These are phyloP conservation scores for Symbiodinium pilosum DNA, from an alignment of 73 alveolate genomes.

Conservation along the genomic window DNA sequence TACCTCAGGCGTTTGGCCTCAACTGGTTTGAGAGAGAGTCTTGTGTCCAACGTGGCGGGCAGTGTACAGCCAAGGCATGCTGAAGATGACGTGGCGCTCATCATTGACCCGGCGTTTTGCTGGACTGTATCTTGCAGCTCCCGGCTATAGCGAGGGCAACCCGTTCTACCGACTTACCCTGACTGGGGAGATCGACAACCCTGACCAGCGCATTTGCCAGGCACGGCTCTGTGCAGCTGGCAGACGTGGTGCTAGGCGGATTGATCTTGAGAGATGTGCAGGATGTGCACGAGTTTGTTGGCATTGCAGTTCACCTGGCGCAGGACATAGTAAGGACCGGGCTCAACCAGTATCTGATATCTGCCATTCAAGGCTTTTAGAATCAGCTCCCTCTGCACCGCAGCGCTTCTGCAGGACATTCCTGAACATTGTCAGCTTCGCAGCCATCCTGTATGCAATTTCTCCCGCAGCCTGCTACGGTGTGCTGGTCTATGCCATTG, in stretches of 20 bases:
- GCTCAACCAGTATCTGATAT: no score
- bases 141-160: slow-evolving; percentile 59
- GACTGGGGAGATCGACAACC: slow-evolving; percentile 92
- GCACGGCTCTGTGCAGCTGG: not conserved
- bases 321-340: slow-evolving; percentile 67
- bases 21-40: not conserved
- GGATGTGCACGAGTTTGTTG: slow-evolving; percentile 80
- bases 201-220: slow-evolving; percentile 93
- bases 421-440: slow-evolving; percentile 68
- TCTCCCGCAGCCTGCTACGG: slow-evolving; percentile 79
- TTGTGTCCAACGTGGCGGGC: not conserved
- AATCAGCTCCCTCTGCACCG: no score
- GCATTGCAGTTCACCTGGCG: slow-evolving; percentile 73
- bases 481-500: slow-evolving; percentile 49
- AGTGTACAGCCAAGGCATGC: not conserved
- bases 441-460: slow-evolving; percentile 47
- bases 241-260: not conserved
- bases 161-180: slow-evolving; percentile 72
- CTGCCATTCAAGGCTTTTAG: no score
- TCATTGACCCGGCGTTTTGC: slow-evolving; percentile 63
- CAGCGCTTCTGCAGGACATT: slow-evolving; percentile 79
- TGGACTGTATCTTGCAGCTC: slow-evolving; percentile 71
- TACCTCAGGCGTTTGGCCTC: slow-evolving; percentile 27
- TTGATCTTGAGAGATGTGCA: not conserved
- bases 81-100: slow-evolving; percentile 73